Conservation (phyloP, 805 yeast species). For the Yamadazyma sp. region DNA sequence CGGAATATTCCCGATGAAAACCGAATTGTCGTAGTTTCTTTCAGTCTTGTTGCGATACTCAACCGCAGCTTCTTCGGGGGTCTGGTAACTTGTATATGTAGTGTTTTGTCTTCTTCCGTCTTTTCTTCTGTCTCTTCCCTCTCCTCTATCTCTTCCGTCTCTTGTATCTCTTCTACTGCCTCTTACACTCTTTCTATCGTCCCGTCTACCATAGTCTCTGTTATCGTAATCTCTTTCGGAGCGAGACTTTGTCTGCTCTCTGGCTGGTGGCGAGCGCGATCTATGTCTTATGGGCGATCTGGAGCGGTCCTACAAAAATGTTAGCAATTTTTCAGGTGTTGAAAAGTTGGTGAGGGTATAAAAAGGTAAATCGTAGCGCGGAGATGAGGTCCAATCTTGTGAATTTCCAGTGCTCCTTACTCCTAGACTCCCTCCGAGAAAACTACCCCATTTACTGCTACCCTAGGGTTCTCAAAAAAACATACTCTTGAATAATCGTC, state of each 20-base stretch:
- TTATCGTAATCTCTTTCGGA: slow-evolving; percentile 28
- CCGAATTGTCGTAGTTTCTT: slow-evolving; percentile 65
- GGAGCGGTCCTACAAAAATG: slow-evolving; percentile 32
- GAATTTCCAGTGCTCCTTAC: too few relatives aligned
- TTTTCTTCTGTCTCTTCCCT: slow-evolving; percentile 20
- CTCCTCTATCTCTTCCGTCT: slow-evolving; percentile 20
- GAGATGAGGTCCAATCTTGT: too few relatives aligned
- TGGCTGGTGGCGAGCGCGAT: slow-evolving; percentile 11
- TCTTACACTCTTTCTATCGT: slow-evolving; percentile 26
- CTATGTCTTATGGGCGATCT: slow-evolving; percentile 29
- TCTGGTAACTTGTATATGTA: slow-evolving; percentile 5
- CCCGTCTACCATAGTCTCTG: slow-evolving; percentile 15
- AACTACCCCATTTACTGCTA: too few relatives aligned
- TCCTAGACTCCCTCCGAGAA: too few relatives aligned
- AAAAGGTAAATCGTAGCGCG: too few relatives aligned
- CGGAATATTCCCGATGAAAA: slow-evolving; percentile 74
- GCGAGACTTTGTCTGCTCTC: slow-evolving; percentile 6
- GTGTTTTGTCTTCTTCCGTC: slow-evolving; percentile 7
- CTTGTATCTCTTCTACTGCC: slow-evolving; percentile 23
- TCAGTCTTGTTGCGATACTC: slow-evolving; percentile 35
- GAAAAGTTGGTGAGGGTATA: neutral
- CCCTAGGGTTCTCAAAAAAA: too few relatives aligned
- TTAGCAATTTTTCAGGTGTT: slow-evolving; percentile 18
- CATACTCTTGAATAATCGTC: slow-evolving; percentile 64
- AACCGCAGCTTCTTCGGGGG: slow-evolving; percentile 29